Conservation (phyloP, 192 early-diverging fungal species). For the Backusella morwellensis region DNA sequence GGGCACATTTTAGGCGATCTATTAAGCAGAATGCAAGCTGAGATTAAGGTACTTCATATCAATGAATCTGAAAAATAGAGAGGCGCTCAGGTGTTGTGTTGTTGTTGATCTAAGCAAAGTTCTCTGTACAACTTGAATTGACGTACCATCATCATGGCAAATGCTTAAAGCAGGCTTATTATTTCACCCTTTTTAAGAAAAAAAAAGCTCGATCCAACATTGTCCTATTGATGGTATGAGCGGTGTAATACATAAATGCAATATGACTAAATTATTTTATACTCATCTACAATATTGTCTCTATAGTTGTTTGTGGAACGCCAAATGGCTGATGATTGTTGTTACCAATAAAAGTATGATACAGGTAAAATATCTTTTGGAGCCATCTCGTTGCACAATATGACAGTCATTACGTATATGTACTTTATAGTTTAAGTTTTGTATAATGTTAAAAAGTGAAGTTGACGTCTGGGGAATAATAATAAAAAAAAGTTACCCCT, state of each 20-base stretch:
- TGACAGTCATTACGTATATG: background rate
- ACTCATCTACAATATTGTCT: background rate
- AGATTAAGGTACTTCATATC: background rate
- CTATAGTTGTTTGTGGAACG: background rate
- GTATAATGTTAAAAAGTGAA: background rate
- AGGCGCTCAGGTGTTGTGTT: background rate
- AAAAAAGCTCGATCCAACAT: background rate
- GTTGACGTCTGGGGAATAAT: background rate
- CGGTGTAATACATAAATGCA: background rate
- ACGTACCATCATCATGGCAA: background rate
- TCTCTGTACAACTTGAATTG: background rate
- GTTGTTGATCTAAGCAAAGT: background rate
- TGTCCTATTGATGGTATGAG: conserved; percentile 26
- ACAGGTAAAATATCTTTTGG: background rate
- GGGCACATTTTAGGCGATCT: conserved; percentile 80
- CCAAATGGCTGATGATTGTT: background rate
- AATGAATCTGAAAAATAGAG: background rate
- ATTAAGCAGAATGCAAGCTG: background rate
- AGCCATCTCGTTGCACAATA: background rate
- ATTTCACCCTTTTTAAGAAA: background rate
- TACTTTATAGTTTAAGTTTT: background rate
- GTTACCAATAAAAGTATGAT: background rate
- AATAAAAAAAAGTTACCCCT: background rate
- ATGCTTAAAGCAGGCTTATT: background rate
- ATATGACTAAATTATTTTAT: background rate